Percentiles rank a stretch among this genome's conserved stretches.
These are phyloP conservation scores for Sindora glabra DNA, from an alignment of 306 rosid genomes.

Conservation along the genomic window DNA sequence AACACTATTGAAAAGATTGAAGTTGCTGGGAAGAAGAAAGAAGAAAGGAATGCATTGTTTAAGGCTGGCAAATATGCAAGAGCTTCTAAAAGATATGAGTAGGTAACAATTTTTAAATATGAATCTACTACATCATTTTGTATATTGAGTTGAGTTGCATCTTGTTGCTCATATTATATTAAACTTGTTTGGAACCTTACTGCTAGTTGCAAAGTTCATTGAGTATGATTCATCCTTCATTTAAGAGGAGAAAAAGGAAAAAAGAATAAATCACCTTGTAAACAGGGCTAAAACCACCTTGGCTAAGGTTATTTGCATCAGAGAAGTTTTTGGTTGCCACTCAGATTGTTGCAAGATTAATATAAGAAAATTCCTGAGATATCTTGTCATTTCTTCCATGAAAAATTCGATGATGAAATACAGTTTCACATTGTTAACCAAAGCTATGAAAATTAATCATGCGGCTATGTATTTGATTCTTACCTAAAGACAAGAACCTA, in stretches of 20 bases:
- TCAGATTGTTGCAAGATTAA: slow-evolving; percentile 38
- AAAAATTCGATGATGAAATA: neutral
- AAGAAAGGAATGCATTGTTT: slow-evolving; percentile 80
- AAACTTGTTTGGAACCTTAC: neutral
- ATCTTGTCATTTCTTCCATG: neutral
- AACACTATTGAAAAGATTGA: slow-evolving; percentile 64
- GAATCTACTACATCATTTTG: neutral
- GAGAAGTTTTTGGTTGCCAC: slow-evolving; percentile 49
- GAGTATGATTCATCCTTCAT: slow-evolving; percentile 59
- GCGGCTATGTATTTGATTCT: neutral
- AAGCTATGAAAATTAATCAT: neutral
- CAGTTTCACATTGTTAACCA: neutral
- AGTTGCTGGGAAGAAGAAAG: slow-evolving; percentile 82
- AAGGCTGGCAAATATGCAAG: slow-evolving; percentile 72
- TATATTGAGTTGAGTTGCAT: neutral
- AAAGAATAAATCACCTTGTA: slow-evolving; percentile 39
- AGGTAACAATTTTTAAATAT: slow-evolving; percentile 33
- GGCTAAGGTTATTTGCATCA: slow-evolving; percentile 50
- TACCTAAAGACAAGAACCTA: slow-evolving; percentile 20
- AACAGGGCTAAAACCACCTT: slow-evolving; percentile 81
- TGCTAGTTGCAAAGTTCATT: slow-evolving; percentile 65
- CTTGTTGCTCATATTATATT: neutral
- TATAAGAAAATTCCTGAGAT: slow-evolving; percentile 23
- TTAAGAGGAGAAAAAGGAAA: slow-evolving; percentile 78
- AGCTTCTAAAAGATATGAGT: slow-evolving; percentile 92